Conservation (phyloP, 2,329 filamentous ascomycete species). For the Whalleya microplaca region DNA sequence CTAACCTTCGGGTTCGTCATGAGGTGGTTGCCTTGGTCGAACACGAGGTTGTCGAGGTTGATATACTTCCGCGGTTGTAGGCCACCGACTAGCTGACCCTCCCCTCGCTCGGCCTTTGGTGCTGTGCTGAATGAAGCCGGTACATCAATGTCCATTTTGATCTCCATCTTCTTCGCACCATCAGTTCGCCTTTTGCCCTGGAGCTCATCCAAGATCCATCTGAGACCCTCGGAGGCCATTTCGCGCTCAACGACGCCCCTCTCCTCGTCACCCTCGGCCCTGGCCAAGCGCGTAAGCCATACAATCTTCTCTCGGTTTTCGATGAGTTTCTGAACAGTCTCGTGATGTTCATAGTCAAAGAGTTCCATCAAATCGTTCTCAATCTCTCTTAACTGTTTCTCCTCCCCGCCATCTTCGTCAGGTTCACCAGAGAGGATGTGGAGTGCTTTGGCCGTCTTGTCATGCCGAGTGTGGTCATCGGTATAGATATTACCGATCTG, state of each 20-base stretch:
- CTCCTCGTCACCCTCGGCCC: constrained; percentile 78
- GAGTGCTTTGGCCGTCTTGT: constrained; percentile 86
- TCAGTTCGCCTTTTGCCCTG: constrained; percentile 69
- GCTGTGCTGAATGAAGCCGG: constrained; percentile 60
- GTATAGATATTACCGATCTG: constrained; percentile 87
- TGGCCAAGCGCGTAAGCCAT: constrained; percentile 88
- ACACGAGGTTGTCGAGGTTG: constrained; percentile 93
- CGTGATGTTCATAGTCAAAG: constrained; percentile 95
- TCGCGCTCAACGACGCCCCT: constrained; percentile 81
- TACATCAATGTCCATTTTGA: constrained; percentile 94
- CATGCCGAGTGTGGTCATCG: constrained; percentile 90
- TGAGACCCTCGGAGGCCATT: constrained; percentile 87
- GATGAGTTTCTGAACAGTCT: constrained; percentile 88
- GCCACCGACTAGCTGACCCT: constrained; percentile 76
- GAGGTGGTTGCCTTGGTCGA: constrained; percentile 96
- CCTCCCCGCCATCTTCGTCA: constrained; percentile 72
- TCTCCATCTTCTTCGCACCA: constrained; percentile 73
- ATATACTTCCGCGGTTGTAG: constrained; percentile 85
- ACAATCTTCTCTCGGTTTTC: constrained; percentile 92
- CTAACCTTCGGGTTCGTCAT: constrained; percentile 99
- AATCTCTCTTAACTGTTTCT: constrained; percentile 86
- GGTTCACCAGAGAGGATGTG: constrained; percentile 78
- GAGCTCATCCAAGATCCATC: constrained; percentile 86
- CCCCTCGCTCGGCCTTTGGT: constrained; percentile 58
- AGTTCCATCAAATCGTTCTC: constrained; percentile 99